Conservation (phyloP, 352 stramenopile genomes). For the Pythium brassicae region DNA sequence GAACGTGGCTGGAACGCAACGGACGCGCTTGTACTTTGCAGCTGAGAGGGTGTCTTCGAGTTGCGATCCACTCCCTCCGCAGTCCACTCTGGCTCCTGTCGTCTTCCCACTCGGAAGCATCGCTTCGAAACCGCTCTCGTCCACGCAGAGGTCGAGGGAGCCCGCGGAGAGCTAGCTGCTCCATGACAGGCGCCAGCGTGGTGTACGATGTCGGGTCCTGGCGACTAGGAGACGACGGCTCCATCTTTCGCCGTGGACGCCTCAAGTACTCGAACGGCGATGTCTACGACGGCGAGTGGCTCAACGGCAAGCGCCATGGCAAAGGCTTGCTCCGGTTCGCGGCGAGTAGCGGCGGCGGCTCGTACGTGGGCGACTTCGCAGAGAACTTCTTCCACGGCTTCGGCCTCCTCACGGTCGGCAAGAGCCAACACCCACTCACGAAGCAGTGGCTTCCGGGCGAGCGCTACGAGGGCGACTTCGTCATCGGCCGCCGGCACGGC, state of each 20-base stretch:
- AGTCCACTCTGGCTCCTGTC: too few species aligned
- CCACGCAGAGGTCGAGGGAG: too few species aligned
- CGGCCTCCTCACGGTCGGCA: conserved; percentile 43
- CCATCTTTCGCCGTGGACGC: conserved; percentile 62
- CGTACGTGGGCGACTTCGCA: conserved; percentile 54
- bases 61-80: too few species aligned
- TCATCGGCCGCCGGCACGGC: conserved; percentile 45
- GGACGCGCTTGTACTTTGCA: too few species aligned
- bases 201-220: conserved; percentile 67
- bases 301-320: conserved; percentile 73
- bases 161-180: neutral
- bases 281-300: conserved; percentile 83
- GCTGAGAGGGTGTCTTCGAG: too few species aligned
- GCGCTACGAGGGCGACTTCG: conserved; percentile 67
- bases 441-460: conserved; percentile 56
- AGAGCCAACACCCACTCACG: conserved; percentile 56
- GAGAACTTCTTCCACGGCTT: conserved; percentile 60
- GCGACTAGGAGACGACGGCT: conserved; percentile 66
- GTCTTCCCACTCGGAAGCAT: too few species aligned
- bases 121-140: too few species aligned
- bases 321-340: conserved; percentile 49
- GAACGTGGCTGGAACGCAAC: too few species aligned
- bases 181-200: conserved; percentile 21
- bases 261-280: conserved; percentile 76
- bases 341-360: conserved; percentile 15